Evolutionary conservation across 2,329 filamentous ascomycete species (phyloP), one percentile per base, ranked within the genome.

Genomic region (Moelleriella libera): DNA sequence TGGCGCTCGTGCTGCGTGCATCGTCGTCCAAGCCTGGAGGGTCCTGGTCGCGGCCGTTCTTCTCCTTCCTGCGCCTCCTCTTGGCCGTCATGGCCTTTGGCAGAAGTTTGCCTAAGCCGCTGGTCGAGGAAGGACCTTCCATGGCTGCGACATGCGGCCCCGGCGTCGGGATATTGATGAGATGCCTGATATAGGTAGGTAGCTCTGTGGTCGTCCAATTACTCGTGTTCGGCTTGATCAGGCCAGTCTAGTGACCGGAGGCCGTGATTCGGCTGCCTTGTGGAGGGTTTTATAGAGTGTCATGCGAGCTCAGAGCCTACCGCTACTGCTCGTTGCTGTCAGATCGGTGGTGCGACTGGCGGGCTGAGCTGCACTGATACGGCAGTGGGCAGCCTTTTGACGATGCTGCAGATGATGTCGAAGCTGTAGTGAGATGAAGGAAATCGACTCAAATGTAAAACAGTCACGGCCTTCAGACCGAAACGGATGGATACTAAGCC

Each of bases 61-160:
- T 62, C 47, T 71, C 66, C 59, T 68, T 72, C 60, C 66, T 71
- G 48, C 66, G 67, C 44, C 71, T 68, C 44, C 72, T 69, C 56
- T 71, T 74, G 44, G 66, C 65, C 30, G 64, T 62, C 47, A 79
- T 67, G 39, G 68, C 65, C 56, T 72, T 76, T 46, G 74, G 68
- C 37, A 80, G 60, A 31, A 80, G 66, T 61, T 75, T 78, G 49
- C 65, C 68, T 42, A 76, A 60, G 10, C 66, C 63, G 51, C 59
- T 65, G 47, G 50, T 50, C 46, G 46, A 30, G 39, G 43, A 50
- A 43, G 45, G 52, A 52, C 50, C 50, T 32, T 51, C 51, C 51
- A 54, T 55, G 46, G 47, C 46, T 47, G 45, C 14, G 31, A n/a
- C 29, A 21, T 30, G 9, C 12, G 34, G 21, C 43, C 43, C 34